Conservation (phyloP, 345 rosid genomes). For the Eucalyptus pauciflora region DNA sequence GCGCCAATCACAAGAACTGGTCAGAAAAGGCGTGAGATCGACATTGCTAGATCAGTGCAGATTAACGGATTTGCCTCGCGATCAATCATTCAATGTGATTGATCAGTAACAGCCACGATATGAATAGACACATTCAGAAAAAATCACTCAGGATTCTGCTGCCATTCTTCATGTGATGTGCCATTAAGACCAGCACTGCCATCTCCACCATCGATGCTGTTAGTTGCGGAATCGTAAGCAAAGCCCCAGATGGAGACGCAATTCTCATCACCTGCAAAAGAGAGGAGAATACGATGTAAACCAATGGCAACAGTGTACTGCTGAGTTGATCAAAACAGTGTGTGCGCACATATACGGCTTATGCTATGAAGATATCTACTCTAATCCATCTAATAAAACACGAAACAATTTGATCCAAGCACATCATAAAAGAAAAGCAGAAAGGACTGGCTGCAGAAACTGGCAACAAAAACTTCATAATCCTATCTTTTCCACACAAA, state of each 20-base stretch:
- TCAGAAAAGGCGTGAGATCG: background rate
- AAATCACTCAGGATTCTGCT: background rate
- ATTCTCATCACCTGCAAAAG: constrained; percentile 30
- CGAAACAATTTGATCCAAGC: background rate
- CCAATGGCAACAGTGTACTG: background rate
- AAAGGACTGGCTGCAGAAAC: background rate
- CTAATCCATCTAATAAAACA: background rate
- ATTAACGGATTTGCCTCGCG: background rate
- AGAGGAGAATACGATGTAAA: background rate
- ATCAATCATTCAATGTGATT: background rate
- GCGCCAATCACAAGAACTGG: background rate
- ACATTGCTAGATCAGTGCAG: background rate
- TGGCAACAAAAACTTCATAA: background rate
- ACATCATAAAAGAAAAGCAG: background rate
- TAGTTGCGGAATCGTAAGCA: constrained; percentile 18
- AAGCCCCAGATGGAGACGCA: constrained; percentile 80
- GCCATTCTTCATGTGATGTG: background rate
- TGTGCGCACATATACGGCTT: background rate
- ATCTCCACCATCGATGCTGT: background rate
- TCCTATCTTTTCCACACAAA: background rate
- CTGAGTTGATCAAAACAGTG: background rate
- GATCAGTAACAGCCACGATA: background rate
- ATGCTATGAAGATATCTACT: background rate
- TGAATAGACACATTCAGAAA: background rate
- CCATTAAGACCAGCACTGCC: background rate